Evolutionary conservation across 495 filamentous ascomycete species (phyloP).

Genomic region (Penicillium angulare): DNA sequence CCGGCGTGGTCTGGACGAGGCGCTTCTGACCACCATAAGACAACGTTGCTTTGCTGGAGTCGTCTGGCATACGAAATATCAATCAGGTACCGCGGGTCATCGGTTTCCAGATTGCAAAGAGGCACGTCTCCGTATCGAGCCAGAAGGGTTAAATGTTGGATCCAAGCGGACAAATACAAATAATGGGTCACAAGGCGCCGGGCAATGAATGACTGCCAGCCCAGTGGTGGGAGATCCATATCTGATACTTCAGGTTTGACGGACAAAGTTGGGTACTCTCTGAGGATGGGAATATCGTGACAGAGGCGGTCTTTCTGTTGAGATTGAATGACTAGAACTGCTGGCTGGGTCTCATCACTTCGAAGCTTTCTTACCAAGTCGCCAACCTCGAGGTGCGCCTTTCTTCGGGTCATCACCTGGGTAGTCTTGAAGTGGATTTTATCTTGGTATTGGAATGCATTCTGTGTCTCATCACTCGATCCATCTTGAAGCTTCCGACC

Average conservation of each 20-base stretch:
- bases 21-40: slow-evolving; percentile 95
- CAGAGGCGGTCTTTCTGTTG: slow-evolving; percentile 75
- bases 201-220: slow-evolving; percentile 90
- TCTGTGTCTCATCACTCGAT: slow-evolving; percentile 67
- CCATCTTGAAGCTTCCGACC: slow-evolving; percentile 62
- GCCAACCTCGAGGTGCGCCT: slow-evolving; percentile 80
- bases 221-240: slow-evolving; percentile 82
- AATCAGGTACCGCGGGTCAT: slow-evolving; percentile 91
- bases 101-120: slow-evolving; percentile 89
- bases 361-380: slow-evolving; percentile 84
- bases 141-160: slow-evolving; percentile 80
- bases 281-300: slow-evolving; percentile 81
- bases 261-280: slow-evolving; percentile 78
- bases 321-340: slow-evolving; percentile 86
- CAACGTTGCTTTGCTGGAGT: slow-evolving; percentile 86
- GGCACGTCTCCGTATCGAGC: slow-evolving; percentile 92
- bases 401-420: slow-evolving; percentile 84
- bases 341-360: slow-evolving; percentile 75
- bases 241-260: slow-evolving; percentile 81
- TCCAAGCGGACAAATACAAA: slow-evolving; percentile 86
- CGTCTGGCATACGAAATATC: slow-evolving; percentile 93
- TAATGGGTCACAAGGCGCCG: slow-evolving; percentile 86
- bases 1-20: slow-evolving; percentile 92
- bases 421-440: slow-evolving; percentile 80
- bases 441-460: slow-evolving; percentile 82